Evolutionary conservation across 2,329 filamentous ascomycete species (phyloP), one percentile per base, ranked within the genome.

Genomic region (Colletotrichum cuscutae): DNA sequence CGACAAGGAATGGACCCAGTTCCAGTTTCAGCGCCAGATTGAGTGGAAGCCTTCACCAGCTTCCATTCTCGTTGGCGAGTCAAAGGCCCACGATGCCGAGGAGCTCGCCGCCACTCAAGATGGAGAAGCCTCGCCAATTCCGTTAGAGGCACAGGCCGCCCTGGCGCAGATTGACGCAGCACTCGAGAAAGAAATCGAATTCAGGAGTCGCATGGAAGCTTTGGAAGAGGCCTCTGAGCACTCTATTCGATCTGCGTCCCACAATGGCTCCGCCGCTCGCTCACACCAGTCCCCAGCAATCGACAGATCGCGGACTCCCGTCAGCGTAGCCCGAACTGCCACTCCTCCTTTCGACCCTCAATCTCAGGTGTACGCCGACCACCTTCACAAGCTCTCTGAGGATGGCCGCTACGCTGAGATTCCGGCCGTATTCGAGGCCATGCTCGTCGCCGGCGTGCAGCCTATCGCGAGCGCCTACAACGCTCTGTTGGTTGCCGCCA

Each of bases 391-490:
- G 78, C 89, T 98, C 61, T 92, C 92, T 5, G 87, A 92, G 67
- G 86, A 89, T 77, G 89, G 91, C 68, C 92, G 94, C 73, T 97
- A 95, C 89, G 91, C 90, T 15, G 95, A 98, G 81, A 97, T 99
- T 58, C 96, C 96, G 0, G 91, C 92, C 52, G 91, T 97, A 4
- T 99, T 99, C 81, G 94, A 98, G 87, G 90, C 92, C 32, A 94
- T 98, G 91, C 89, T 98, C 75, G 91, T 92, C 59, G 93, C 94
- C 75, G 94, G 94, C 59, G 89, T 97, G 74, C 91, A 91, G 79
- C 97, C 97, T 46, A 94, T 93, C 7, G 91, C 94, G 60, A 88
- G 91, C 59, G 93, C 96, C n/a, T 99, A 99, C 87, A 98, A 98
- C 81, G 94, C 95, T 62, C 88, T 99, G 57, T 86, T 99, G 56